Base-by-base conservation (phyloP, 441 rosid genomes). In the Populus trichocarpa region DNA sequence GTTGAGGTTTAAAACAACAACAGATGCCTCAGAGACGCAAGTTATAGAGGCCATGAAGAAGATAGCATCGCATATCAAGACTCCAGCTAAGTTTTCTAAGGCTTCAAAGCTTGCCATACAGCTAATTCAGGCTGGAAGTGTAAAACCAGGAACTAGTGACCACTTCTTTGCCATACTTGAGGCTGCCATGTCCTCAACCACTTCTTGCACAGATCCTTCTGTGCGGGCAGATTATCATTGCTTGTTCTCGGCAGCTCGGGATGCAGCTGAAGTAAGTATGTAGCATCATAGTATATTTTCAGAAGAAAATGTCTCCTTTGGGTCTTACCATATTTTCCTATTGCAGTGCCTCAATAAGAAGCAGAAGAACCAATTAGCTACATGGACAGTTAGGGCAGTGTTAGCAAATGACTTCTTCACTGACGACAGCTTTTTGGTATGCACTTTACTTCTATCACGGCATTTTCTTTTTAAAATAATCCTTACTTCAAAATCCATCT, bases 351-450 rank as follows among this genome's bases (percentile, higher is more conserved):
- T 96, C 28, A 85, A 70, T 82, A 90, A 82, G 83, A 89, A 81
- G 84, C 98, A 92, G 90, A 89, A 84, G 86, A 87, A 91, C 84
- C 88, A 84, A 77, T 77, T 96, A 75, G 87, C 81, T 63, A 78
- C 82, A 16, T 94, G 97, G 99, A 89, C 90, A 68, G 75, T 88
- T 67, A 83, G 78, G 77, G 97, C 97, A 65, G 97, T 94, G 85
- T 86, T 91, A 81, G 96, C 97, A 72, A 94, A 92, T 84, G 99
- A 96, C 83, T 88, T 96, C 28, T 88, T 87, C 83, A 93, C 98
- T 9, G 99, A 96, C 76, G 99, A 96, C 85, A 95, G 97, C 90
- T 95, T 95, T 77, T 86, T 95, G 95, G 99, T 95, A 86, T 63
- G 86, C 71, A 42, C 74, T 64, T 79, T 57, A 73, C 72, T 73